Conservation (phyloP, 257 asterid species). For the Capsicum rhomboideum region DNA sequence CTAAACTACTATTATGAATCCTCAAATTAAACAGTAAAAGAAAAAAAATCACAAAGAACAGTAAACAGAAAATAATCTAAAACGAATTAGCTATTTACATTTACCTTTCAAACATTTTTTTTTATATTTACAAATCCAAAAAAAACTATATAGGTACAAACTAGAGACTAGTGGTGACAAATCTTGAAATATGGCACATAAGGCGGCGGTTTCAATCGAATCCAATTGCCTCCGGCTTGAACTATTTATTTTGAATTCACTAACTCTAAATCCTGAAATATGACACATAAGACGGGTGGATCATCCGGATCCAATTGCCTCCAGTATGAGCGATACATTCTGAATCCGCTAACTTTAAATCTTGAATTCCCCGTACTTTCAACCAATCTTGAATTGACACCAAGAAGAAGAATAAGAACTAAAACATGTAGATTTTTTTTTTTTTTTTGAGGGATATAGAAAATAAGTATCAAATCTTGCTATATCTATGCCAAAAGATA, state of each 20-base stretch:
- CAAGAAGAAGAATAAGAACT: background rate
- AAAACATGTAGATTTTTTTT: too few species aligned
- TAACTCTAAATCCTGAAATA: background rate
- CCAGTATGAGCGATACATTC: too few species aligned
- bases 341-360: background rate
- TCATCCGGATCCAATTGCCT: background rate
- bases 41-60: background rate
- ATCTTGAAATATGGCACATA: background rate
- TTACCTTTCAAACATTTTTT: background rate
- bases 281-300: background rate
- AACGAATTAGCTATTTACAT: background rate
- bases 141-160: background rate
- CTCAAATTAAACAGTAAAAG: background rate
- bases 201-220: background rate
- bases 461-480: background rate
- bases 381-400: background rate
- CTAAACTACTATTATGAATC: background rate
- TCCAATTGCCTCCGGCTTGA: background rate
- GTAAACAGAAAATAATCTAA: background rate
- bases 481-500: slow-evolving; percentile 27
- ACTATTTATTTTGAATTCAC: background rate
- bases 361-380: background rate
- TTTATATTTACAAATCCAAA: background rate
- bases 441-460: background rate
- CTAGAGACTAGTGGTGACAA: background rate